Base-by-base conservation (phyloP, 2,329 filamentous ascomycete species). In the Aspergillus ruber region DNA sequence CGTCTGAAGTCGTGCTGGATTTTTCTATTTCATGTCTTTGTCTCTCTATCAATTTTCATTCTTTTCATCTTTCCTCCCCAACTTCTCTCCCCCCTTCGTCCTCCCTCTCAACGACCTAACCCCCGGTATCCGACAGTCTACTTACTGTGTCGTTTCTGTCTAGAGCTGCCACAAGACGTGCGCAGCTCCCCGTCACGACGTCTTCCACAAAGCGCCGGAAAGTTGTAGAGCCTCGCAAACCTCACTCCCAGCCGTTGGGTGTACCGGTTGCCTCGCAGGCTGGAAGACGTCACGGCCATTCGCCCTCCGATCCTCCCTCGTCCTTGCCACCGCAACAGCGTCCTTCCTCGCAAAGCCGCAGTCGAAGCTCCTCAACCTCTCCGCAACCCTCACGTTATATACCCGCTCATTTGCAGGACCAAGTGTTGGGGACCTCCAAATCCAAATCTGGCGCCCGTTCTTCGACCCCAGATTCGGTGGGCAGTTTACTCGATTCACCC, bases 351-450 rank as follows among this genome's bases (percentile, higher is more conserved):
- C 55, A 55, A 18, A 53, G 52, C 45, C 59, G 57, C 50, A 59
- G 55, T 48, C 55, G 54, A 45, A 58, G 55, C 49, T 58, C 61
- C 38, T 64, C 65, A 42, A 49, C 54, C 35, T 64, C 66, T 27
- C 57, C 58, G 47, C 25, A 29, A 10, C 61, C 64, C 43, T 61
- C 72, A 39, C 71, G 75, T 50, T 79, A 75, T 61, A 70, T 81
- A 47, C 78, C 78, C 51, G 74, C 77, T 46, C 78, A 81, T 63
- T 66, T 81, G 48, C 76, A 78, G 61, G 71, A 74, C 63, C 76
- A 78, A 61, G 70, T 77, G 46, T 61, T 66, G 33, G 64, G 61
- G 48, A 53, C 59, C 40, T 53, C 59, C 41, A 52, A 53, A 51
- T 58, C 55, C 36, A 70, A 60, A 58, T 52, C 63, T 39, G 56